Conservation (phyloP, 1,284 basidiomycete genomes). For the Microbotryomycetes sp. region DNA sequence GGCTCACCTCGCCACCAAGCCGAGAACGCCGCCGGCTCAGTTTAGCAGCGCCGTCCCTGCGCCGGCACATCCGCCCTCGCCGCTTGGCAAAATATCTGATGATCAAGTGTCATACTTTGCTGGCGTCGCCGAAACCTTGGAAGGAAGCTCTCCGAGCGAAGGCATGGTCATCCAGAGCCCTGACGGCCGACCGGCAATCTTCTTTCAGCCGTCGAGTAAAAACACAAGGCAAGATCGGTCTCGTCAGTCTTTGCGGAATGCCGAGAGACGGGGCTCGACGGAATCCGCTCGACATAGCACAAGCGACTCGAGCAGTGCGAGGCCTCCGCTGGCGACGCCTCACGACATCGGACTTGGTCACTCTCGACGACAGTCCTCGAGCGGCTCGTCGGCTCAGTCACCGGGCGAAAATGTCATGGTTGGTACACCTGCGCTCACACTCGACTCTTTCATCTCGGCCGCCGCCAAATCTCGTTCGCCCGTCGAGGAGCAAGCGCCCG, state of each 20-base stretch:
- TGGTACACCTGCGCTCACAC: conserved; percentile 25
- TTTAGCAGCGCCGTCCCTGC: neutral
- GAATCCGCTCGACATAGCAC: neutral
- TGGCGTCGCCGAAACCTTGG: conserved; percentile 53
- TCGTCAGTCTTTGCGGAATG: neutral
- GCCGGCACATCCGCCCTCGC: conserved; percentile 29
- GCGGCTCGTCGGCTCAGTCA: neutral
- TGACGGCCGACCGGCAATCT: conserved; percentile 85
- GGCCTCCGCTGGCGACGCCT: conserved; percentile 1
- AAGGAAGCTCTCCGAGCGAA: conserved; percentile 62
- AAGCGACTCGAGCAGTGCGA: neutral
- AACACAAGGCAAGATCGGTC: neutral
- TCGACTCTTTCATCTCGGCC: conserved; percentile 29
- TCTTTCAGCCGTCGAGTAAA: conserved; percentile 65
- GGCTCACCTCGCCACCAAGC: neutral
- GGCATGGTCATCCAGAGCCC: conserved; percentile 87
- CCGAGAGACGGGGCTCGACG: neutral
- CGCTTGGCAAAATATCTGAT: conserved; percentile 27
- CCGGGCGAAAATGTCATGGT: neutral
- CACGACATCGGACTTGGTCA: conserved; percentile 28
- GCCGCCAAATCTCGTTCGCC: conserved; percentile 15
- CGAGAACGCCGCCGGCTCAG: neutral
- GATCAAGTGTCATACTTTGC: conserved; percentile 59
- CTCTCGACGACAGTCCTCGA: neutral
- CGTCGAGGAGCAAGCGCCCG: conserved; percentile 6